Conservation (phyloP, 1,139 yeast species). For the Kazachstania sp. region DNA sequence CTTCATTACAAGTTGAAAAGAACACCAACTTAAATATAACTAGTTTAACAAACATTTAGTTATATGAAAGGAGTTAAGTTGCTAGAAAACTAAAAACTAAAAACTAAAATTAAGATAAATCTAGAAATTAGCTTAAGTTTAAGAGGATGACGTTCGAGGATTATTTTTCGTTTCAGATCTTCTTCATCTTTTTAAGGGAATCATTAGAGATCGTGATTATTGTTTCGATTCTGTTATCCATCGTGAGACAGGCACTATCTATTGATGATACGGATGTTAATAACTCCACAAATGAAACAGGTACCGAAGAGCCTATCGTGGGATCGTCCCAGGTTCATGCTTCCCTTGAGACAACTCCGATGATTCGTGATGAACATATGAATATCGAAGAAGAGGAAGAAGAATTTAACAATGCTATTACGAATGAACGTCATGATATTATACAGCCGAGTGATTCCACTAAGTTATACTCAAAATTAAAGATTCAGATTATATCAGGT, state of each 20-base stretch:
- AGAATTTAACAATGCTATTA: constrained; percentile 13
- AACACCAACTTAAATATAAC: no score
- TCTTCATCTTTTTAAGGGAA: constrained; percentile 86
- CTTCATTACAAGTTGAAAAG: no score
- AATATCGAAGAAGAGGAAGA: constrained; percentile 26
- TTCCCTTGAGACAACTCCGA: neutral
- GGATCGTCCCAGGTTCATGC: neutral
- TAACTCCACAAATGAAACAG: neutral
- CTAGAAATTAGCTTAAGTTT: neutral
- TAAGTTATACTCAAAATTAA: constrained; percentile 49
- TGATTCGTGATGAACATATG: constrained; percentile 5
- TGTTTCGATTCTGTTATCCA: constrained; percentile 81
- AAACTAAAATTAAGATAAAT: no score
- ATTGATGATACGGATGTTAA: constrained; percentile 15
- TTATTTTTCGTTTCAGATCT: constrained; percentile 40
- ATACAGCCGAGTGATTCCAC: constrained; percentile 12
- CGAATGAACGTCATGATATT: constrained; percentile 12
- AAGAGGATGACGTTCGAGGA: constrained; percentile 24
- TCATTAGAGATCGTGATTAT: constrained; percentile 84
- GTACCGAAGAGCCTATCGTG: neutral
- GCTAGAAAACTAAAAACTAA: no score
- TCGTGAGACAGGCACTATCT: constrained; percentile 58
- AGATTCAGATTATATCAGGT: constrained; percentile 75
- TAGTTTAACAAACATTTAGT: no score
- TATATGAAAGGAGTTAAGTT: no score